phyloP scores from a whole-genome alignment of 768 basidiomycete species.

The Leucosporidium yakuticum region DNA sequence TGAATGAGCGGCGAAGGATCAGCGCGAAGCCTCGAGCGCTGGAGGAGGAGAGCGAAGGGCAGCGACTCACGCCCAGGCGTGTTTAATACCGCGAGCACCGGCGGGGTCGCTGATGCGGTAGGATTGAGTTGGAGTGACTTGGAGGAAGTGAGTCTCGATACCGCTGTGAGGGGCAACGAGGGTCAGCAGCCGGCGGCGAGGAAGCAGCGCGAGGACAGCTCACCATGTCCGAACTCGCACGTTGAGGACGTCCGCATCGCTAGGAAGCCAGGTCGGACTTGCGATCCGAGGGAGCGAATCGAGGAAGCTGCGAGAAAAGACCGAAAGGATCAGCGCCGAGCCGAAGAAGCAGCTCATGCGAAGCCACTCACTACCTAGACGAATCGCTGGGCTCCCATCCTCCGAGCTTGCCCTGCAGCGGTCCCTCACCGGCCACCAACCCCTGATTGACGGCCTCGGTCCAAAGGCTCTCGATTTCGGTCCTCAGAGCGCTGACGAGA shows the following conservation, averaged over 20 bases:
- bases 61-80: slow-evolving; percentile 5
- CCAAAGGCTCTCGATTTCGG: background rate
- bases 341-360: background rate
- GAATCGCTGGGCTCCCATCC: background rate
- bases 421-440: slow-evolving; percentile 2
- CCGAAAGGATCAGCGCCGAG: background rate
- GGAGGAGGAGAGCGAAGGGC: background rate
- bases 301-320: slow-evolving; percentile 1
- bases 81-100: slow-evolving; percentile 5
- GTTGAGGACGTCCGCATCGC: background rate
- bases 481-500: slow-evolving; percentile 1
- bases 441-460: background rate
- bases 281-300: background rate
- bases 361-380: background rate
- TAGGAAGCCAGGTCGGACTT: background rate
- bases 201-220: background rate
- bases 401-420: background rate
- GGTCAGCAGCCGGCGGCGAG: background rate
- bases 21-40: background rate
- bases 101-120: slow-evolving; percentile 8
- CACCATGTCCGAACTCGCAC: background rate
- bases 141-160: background rate
- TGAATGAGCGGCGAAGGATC: background rate
- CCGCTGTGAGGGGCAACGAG: background rate
- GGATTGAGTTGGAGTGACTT: background rate